These are phyloP conservation scores for Hypseocharis bilobata DNA, from an alignment of 441 rosid species.

Conservation along the genomic window DNA sequence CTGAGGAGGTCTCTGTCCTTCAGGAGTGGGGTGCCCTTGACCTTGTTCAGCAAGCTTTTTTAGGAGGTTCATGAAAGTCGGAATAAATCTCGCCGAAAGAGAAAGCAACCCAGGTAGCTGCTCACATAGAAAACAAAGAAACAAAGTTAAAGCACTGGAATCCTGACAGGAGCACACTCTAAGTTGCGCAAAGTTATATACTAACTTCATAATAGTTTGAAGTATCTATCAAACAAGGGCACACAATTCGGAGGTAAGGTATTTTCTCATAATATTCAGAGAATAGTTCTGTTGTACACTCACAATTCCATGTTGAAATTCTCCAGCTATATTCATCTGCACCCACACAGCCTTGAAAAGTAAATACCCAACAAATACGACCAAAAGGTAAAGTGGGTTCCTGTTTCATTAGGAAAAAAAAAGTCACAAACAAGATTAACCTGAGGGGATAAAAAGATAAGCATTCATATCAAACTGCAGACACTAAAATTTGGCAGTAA, in stretches of 20 bases:
- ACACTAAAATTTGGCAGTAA: constrained; percentile 6
- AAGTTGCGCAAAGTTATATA: neutral
- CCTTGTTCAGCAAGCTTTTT: constrained; percentile 66
- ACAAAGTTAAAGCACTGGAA: constrained; percentile 5
- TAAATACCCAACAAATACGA: constrained; percentile 51
- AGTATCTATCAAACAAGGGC: too few species aligned
- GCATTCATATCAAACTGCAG: constrained; percentile 7
- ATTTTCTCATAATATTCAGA: too few species aligned
- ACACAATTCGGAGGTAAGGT: neutral
- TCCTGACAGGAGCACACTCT: neutral
- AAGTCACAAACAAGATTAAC: constrained; percentile 8
- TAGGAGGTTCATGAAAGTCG: constrained; percentile 65
- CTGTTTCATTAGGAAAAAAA: constrained; percentile 37
- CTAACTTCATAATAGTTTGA: neutral
- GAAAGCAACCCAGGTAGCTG: constrained; percentile 63
- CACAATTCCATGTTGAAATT: constrained; percentile 71
- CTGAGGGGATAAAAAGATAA: neutral
- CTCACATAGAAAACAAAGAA: constrained; percentile 14
- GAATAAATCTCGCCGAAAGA: constrained; percentile 57
- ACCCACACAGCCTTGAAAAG: constrained; percentile 75
- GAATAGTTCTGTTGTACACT: too few species aligned
- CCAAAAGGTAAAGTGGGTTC: constrained; percentile 74
- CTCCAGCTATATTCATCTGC: constrained; percentile 55
- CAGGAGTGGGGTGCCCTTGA: constrained; percentile 40
- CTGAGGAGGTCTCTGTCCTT: constrained; percentile 27